Percentiles rank a stretch among this genome's conserved stretches.
phyloP scores from a whole-genome alignment of 257 asterid species.

The Linaria vulgaris region DNA sequence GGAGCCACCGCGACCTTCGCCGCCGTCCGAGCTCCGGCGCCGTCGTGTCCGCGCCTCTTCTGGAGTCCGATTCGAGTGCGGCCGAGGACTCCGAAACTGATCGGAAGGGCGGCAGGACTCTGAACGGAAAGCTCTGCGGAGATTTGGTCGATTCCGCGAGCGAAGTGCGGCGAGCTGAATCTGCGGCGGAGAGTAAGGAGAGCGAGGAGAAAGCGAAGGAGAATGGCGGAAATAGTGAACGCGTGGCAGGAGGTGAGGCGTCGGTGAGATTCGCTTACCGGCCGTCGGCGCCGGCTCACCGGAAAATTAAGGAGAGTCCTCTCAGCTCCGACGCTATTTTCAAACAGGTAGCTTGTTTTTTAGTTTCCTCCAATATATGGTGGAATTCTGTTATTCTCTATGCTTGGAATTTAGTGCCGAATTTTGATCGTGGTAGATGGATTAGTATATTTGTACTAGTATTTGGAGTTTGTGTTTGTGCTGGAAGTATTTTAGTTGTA shows the following conservation, averaged over 20 bases:
- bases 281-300: slow-evolving; percentile 88
- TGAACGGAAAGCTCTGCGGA: slow-evolving; percentile 24
- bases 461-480: not conserved
- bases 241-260: slow-evolving; percentile 24
- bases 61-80: slow-evolving; percentile 36
- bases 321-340: slow-evolving; percentile 95
- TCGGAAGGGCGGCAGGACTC: slow-evolving; percentile 28
- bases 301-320: slow-evolving; percentile 84
- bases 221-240: slow-evolving; percentile 31
- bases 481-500: too few species aligned
- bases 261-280: slow-evolving; percentile 55
- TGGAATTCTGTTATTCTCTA: too few species aligned
- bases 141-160: slow-evolving; percentile 28
- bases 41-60: slow-evolving; percentile 21
- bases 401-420: slow-evolving; percentile 8
- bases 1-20: slow-evolving; percentile 30
- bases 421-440: not conserved
- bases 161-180: slow-evolving; percentile 30
- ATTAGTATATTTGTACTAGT: slow-evolving; percentile 1
- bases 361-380: not conserved
- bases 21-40: slow-evolving; percentile 36
- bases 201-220: slow-evolving; percentile 41
- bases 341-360: slow-evolving; percentile 53
- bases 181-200: slow-evolving; percentile 33
- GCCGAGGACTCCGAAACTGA: slow-evolving; percentile 26